These are phyloP conservation scores for Puya raimondii DNA, from an alignment of 176 grass and related monocot genomes.

Conservation along the genomic window DNA sequence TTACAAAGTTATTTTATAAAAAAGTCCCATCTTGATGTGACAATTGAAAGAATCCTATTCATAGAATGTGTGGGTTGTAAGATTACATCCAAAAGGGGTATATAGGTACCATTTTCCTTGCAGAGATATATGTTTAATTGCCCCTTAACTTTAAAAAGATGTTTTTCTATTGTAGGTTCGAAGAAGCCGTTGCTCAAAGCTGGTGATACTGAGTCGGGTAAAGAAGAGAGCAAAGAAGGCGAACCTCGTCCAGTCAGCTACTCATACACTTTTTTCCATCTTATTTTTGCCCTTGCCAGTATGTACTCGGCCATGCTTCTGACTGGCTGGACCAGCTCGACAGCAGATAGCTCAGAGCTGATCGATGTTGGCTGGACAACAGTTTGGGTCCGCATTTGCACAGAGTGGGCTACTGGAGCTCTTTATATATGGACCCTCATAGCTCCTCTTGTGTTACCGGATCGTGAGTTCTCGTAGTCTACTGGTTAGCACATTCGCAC, in stretches of 20 bases:
- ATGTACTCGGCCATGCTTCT: slow-evolving; percentile 98
- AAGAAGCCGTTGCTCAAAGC: slow-evolving; percentile 48
- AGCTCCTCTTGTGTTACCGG: slow-evolving; percentile 65
- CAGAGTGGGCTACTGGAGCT: slow-evolving; percentile 61
- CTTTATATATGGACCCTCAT: slow-evolving; percentile 83
- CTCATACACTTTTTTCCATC: slow-evolving; percentile 95
- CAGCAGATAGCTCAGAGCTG: slow-evolving; percentile 65
- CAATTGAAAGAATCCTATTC: too few species aligned
- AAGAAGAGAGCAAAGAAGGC: slow-evolving; percentile 30
- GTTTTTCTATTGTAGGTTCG: slow-evolving; percentile 29
- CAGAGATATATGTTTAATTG: too few species aligned
- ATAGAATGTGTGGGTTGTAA: too few species aligned
- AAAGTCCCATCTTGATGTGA: too few species aligned
- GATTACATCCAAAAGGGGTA: too few species aligned
- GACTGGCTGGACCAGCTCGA: slow-evolving; percentile 74
- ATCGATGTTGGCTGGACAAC: slow-evolving; percentile 97
- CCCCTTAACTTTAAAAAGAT: too few species aligned
- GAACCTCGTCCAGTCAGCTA: slow-evolving; percentile 55
- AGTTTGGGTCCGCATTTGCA: slow-evolving; percentile 89
- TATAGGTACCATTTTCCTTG: too few species aligned
- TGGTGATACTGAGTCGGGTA: slow-evolving; percentile 38
- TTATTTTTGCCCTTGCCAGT: slow-evolving; percentile 88
- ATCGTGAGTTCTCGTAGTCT: slow-evolving; percentile 65
- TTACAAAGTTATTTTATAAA: too few species aligned
- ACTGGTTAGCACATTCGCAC: not conserved